Evolutionary conservation across 768 basidiomycete genomes (phyloP), one percentile per base, ranked within the genome.

Genomic region (Lepiota subincarnata): DNA sequence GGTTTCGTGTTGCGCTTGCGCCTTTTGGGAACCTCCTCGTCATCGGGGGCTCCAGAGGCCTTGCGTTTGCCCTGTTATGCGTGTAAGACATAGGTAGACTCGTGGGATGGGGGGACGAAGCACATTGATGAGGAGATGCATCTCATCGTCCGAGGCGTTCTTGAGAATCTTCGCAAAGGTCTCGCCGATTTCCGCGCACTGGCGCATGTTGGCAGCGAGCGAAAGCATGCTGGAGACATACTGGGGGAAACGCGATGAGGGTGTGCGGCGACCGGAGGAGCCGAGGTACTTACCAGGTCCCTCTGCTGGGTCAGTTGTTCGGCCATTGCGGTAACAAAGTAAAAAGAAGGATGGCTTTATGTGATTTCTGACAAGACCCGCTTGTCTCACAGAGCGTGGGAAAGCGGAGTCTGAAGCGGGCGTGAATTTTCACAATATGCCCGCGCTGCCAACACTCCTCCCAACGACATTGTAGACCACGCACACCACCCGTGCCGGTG

Each of bases 1-100:
- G 87, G 86, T 70, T 86, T 92, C 53, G 73, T 73, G 60, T 73
- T 73, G 58, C 82, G 78, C 66, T 77, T 82, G 59, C 80, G 76
- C 66, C 83, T 87, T 64, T 75, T 75, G 43, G 66, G 59, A 46
- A 69, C 72, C 19, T 71, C 76, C 22, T 63, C 68, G 43, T 75
- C 77, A 2, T 72, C 73, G 18, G 63, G 66, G 19, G 62, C 58
- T 8, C 58, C 72, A n/a, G 60, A 62, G 20, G 72, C 70, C 62
- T 82, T 86, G 63, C 82, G 81, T 66, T 88, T 89, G 56, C 73
- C 76, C 56, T 69, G 68, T 46, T 61, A 49, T 36, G 18, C 43
- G 50, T 60, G 48, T 38, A 44, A 49, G 39, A n/a, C 22, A 16
- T 35, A 14, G 8, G 22, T 13, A 14, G 35, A 55, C 39, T 42